Evolutionary conservation across 441 rosid genomes (phyloP), one percentile per base, ranked within the genome.

Genomic region (Gossypium trilobum): DNA sequence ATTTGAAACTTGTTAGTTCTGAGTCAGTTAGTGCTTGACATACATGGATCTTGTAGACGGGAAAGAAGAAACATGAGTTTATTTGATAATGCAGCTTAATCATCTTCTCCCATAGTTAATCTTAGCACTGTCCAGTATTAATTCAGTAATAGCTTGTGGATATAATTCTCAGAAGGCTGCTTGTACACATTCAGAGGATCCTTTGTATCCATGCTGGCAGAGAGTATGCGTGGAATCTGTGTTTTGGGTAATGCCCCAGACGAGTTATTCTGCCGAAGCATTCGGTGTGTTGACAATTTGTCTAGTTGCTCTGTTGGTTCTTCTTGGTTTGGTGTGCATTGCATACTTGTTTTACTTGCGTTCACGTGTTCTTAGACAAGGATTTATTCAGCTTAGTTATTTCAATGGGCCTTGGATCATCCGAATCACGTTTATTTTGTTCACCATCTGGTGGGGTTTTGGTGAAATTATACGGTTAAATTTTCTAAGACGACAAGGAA

Each of bases 191-290:
- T 82, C 74, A 55, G 77, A 81, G 86, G 79, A 11, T 74, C 78
- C 84, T 74, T 81, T 87, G 97, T 82, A 89, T 89, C 97, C 96
- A 92, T 95, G 97, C 86, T 95, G 96, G 96, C 84, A 76, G 95
- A 91, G 90, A 95, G 95, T 91, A 95, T 92, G 97, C 91, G 91
- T 89, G 97, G 93, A 88, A 84, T 87, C 88, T 84, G 92, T 91
- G 85, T 77, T 85, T 87, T 81, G 96, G 97, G 97, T 95, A 85
- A 95, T 95, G 99, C 97, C 97, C 97, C 96, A 83, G 96, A 87
- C 87, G 83, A 89, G 88, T 85, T 74, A 81, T 83, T 85, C 86
- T 85, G 85, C 99, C 93, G 97, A 92, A 86, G 95, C 94, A 78
- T 87, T 95, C 86, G 99, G 98, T 88, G 94, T 86, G 87, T 88